Evolutionary conservation across 2,329 filamentous ascomycete species (phyloP).

Genomic region (Talaromyces funiculosus): DNA sequence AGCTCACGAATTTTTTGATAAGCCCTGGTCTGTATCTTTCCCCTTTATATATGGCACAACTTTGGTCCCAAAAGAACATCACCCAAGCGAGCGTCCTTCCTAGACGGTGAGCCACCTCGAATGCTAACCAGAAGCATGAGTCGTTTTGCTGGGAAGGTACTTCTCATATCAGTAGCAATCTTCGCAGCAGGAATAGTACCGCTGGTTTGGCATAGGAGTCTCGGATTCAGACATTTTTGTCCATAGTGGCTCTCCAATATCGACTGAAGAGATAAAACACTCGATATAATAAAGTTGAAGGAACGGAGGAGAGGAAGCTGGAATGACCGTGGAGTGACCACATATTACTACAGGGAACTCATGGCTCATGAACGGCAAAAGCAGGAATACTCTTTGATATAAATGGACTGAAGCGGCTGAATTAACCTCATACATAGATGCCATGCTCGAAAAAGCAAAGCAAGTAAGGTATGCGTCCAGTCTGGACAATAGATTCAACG

Average conservation of each 20-base stretch:
- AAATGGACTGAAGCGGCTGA: not conserved
- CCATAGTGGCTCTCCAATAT: not conserved
- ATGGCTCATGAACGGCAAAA: not conserved
- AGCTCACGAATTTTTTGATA: not conserved
- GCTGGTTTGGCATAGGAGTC: no score
- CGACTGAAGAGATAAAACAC: not conserved
- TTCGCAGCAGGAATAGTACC: not conserved
- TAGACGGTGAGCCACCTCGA: not conserved
- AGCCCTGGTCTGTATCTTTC: not conserved
- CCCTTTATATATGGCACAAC: not conserved
- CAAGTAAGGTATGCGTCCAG: not conserved
- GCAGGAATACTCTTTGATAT: not conserved
- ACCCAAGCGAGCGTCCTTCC: conserved; percentile 19
- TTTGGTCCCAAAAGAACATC: conserved; percentile 18
- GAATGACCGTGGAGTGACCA: not conserved
- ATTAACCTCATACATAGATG: not conserved
- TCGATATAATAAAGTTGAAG: not conserved
- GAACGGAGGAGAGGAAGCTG: not conserved
- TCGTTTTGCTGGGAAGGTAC: conserved; percentile 4
- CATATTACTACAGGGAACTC: not conserved
- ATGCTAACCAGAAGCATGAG: conserved; percentile 3
- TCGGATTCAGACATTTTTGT: not conserved
- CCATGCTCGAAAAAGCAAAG: not conserved
- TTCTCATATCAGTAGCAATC: conserved; percentile 1
- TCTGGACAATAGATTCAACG: not conserved